Evolutionary conservation across 2,329 filamentous ascomycete species (phyloP), one percentile per base, ranked within the genome.

Genomic region (Cercospora zeae-maydis): DNA sequence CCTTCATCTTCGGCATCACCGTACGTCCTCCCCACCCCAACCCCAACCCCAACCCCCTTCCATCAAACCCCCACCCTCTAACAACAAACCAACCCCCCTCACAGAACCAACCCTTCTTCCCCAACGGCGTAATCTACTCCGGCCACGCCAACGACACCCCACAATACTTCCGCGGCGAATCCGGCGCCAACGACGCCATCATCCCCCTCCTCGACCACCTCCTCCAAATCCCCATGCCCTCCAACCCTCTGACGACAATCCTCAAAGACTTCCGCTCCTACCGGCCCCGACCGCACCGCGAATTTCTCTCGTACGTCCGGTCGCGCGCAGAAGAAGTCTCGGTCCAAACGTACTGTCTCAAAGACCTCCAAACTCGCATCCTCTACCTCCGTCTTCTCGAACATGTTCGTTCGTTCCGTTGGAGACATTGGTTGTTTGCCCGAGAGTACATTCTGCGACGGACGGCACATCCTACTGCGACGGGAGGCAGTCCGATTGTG

Each of bases 1-100:
- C 93, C 10, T 97, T 97, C 81, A 97, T 97, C 79, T 96, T 96
- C 74, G 93, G 93, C 70, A 96, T 97, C 77, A 96, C 92, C 10
- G 57, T 59, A 39, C 53, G 57, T 27, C 19, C 4, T 7, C 30
- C n/a, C 7, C 16, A 3, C 13, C 30, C 21, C 5, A 9, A 10
- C 14, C 13, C 34, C 2, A 2, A 13, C 4, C 31, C 9, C 4
- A 7, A 2, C 19, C 4, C 31, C 9, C 4, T 14, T 27, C 24
- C 24, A 27, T 27, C 24, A 3, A 27, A 27, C 11, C 16, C 19
- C 19, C 19, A n/a, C 6, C 14, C 13, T 51, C 45, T 59, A 30
- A 58, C 54, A 33, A 45, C 39, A 9, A 2, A 45, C 2, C 19
- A 16, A 13, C 27, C 31, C 16, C 10, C 7, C 7, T 6, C 33